These are phyloP conservation scores for Phytophthora cryptogea DNA, from an alignment of 352 stramenopile species.

Conservation along the genomic window DNA sequence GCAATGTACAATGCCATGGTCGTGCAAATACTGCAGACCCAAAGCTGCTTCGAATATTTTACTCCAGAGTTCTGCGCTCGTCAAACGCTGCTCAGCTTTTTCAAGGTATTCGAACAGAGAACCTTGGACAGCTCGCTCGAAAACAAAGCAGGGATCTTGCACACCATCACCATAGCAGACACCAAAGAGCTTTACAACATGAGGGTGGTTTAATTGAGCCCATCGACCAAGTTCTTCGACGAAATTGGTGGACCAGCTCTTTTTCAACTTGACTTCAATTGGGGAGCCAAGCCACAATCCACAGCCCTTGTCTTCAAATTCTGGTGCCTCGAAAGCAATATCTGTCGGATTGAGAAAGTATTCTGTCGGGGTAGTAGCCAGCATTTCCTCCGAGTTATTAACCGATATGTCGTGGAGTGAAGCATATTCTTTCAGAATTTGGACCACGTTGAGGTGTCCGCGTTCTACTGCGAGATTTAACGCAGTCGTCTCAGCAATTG, in stretches of 20 bases:
- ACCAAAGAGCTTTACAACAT: slow-evolving; percentile 33
- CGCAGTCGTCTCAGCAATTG: not conserved
- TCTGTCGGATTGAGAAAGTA: too few species aligned
- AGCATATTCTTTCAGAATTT: not conserved
- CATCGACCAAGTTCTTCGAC: slow-evolving; percentile 17
- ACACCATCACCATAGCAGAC: slow-evolving; percentile 2
- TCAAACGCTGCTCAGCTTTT: not conserved
- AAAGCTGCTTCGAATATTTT: slow-evolving; percentile 28
- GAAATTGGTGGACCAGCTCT: slow-evolving; percentile 2
- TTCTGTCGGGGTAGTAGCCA: too few species aligned
- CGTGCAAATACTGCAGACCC: slow-evolving; percentile 37
- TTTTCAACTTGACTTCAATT: slow-evolving; percentile 11
- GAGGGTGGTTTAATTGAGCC: slow-evolving; percentile 23
- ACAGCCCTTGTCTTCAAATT: too few species aligned
- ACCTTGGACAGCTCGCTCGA: slow-evolving; percentile 1
- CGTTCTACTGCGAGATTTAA: slow-evolving; percentile 1
- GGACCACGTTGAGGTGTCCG: not conserved
- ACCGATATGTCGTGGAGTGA: too few species aligned
- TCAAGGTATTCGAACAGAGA: slow-evolving; percentile 4
- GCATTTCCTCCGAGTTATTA: too few species aligned
- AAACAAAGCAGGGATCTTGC: slow-evolving; percentile 19
- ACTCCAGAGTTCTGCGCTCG: slow-evolving; percentile 6
- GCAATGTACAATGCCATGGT: slow-evolving; percentile 24
- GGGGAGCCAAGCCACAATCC: slow-evolving; percentile 10
- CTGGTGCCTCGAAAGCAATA: too few species aligned